Evolutionary conservation across 768 basidiomycete species (phyloP).

Genomic region (Mycena chlorophos): DNA sequence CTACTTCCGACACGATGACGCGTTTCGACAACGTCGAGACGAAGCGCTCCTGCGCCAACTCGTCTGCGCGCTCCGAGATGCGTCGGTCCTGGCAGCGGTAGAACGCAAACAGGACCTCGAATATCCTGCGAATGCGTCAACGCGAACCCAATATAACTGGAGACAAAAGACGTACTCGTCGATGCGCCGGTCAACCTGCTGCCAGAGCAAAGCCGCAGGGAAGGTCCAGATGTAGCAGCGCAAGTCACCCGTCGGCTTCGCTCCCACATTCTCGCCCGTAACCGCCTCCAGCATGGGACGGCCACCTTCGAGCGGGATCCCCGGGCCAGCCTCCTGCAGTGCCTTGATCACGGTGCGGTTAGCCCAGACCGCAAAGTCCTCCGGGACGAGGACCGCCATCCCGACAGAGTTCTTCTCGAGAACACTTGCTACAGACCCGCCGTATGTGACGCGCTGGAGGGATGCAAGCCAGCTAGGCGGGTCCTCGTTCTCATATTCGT

Average conservation of each 20-base stretch:
- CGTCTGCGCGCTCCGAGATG: not conserved
- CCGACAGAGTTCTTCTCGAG: not conserved
- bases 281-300: not conserved
- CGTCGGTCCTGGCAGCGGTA: conserved; percentile 1
- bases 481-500: not conserved
- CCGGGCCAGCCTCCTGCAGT: not conserved
- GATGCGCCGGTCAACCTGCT: conserved; percentile 6
- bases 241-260: not conserved
- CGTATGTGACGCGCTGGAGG: conserved; percentile 1
- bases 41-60: not conserved
- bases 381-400: not conserved
- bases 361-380: conserved; percentile 2
- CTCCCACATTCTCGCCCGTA: not conserved
- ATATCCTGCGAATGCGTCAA: not conserved
- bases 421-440: not conserved
- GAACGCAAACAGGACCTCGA: conserved; percentile 3
- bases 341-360: not conserved
- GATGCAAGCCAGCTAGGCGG: not conserved
- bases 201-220: not conserved
- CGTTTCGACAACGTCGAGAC: conserved; percentile 5
- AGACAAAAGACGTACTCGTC: conserved; percentile 1
- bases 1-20: not conserved
- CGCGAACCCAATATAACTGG: not conserved
- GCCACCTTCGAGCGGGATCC: not conserved
- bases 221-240: conserved; percentile 3